Evolutionary conservation across 1,284 basidiomycete genomes (phyloP), one percentile per base, ranked within the genome.

Genomic region (Sporisorium exsertum): DNA sequence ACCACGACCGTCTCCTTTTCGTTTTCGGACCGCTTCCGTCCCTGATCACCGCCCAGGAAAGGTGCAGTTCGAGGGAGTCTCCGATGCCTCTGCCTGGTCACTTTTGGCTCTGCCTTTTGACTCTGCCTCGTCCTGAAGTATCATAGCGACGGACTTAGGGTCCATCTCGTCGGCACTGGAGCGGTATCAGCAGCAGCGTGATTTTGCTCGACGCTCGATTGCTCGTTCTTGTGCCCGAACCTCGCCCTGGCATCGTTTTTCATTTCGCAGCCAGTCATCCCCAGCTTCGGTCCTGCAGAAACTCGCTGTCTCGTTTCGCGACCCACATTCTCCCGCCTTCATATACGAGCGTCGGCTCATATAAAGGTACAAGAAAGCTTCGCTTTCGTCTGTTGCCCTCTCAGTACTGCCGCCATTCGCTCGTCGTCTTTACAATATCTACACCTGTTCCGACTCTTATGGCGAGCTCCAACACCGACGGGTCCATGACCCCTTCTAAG

Each of bases 401-500:
- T 22, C 42, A 33, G 20, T 42, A 22, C 12, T 20, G 22, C 4
- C 27, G 22, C 26, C 33, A 15, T 37, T 33, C 22, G 18, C 35
- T 18, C 49, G 15, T 26, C 27, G 35, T 42, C 51, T 2, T 29
- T 16, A 33, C 43, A 22, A 53, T n/a, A n/a, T 35, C 43, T 3
- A 18, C 47, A 4, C 18, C 18, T 32, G n/a, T 42, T 22, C 54
- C 27, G 8, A 29, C 42, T 22, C 16, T 22, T 20, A 69, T 70
- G 72, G 16, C 63, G 15, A 58, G 33, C 29, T 58, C 63, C 35
- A 29, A 56, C 27, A 63, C 40, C 29, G 58, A 65, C 9, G 66
- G 63, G 50, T 74, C 72, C 6, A 16, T 45, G n/a, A 65, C 66
- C 49, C 72, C 63, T 5, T 74, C 72, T 20, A 64, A 74, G 53